Percentiles rank a stretch among this genome's conserved stretches.
These are phyloP conservation scores for Triticum aestivum DNA, from an alignment of 176 grass and related monocot species.

Conservation along the genomic window IWGSC_CS_RefSeq_v2.1 NC_057797.1:442774034-442774533, in stretches of 20 bases:
- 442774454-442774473: background rate
- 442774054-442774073: background rate
- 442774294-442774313: background rate
- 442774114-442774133: background rate
- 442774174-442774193: background rate
- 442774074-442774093: background rate
- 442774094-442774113: background rate
- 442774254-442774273: background rate
- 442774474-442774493: background rate
- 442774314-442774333: background rate
- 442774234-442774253: background rate
- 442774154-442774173: background rate
- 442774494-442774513: background rate
- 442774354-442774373: background rate
- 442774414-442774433: background rate
- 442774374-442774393: constrained; percentile 2
- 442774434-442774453: constrained; percentile 13
- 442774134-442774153: background rate
- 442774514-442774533: background rate
- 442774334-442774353: background rate
- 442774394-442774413: background rate
- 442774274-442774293: constrained; percentile 2
- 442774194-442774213: background rate
- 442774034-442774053: background rate
- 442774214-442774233: background rate